These are phyloP conservation scores for Solanum tarijense DNA, from an alignment of 257 asterid genomes.

Conservation along the genomic window DNA sequence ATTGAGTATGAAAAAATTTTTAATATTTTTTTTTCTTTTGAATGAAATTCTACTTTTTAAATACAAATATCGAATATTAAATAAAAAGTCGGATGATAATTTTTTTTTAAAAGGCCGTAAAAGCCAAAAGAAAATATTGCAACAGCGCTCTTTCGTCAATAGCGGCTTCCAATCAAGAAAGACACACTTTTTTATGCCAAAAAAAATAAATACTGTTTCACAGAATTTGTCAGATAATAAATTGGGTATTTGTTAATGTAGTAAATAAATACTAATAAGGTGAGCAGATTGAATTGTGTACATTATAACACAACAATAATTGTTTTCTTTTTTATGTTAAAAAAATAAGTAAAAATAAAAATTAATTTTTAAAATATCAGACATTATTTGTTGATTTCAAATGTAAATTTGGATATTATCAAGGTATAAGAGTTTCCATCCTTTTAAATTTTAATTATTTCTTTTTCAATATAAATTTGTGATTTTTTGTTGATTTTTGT, in stretches of 20 bases:
- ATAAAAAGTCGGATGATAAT: too few species aligned
- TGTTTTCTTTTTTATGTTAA: neutral
- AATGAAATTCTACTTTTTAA: too few species aligned
- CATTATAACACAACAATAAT: neutral
- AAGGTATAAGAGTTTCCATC: too few species aligned
- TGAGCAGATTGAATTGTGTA: neutral
- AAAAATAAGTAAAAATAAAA: too few species aligned
- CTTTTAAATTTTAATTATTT: too few species aligned
- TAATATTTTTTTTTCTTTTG: too few species aligned
- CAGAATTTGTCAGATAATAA: neutral
- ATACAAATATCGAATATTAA: too few species aligned
- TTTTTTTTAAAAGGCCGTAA: neutral
- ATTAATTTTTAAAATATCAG: neutral
- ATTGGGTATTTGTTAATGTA: neutral
- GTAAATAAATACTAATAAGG: too few species aligned
- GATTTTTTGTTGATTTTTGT: too few species aligned
- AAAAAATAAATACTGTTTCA: neutral
- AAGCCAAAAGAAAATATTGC: neutral
- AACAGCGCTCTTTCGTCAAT: neutral
- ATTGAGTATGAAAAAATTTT: too few species aligned
- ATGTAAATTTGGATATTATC: neutral
- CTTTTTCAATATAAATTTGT: too few species aligned
- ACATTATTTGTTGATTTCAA: neutral
- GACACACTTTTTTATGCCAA: too few species aligned
- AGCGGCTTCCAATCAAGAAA: neutral